Evolutionary conservation across 257 asterid species (phyloP).

Genomic region (Solanum chiquidenum): DNA sequence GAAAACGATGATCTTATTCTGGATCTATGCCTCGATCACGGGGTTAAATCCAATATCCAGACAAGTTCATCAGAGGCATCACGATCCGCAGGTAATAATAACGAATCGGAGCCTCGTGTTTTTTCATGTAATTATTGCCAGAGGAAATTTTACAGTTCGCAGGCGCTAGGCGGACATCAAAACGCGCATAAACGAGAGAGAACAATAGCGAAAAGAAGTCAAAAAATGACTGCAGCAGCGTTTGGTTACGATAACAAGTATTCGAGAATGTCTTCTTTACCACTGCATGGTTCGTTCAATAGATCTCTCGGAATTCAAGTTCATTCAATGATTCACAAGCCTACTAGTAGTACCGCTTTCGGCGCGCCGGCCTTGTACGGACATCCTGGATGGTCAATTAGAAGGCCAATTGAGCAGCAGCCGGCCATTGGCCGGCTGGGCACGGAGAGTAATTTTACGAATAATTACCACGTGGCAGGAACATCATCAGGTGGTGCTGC

Average conservation of each 20-base stretch:
- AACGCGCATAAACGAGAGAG: slow-evolving; percentile 89
- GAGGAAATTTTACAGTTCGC: slow-evolving; percentile 80
- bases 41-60: not conserved
- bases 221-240: not conserved
- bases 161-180: slow-evolving; percentile 94
- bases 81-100: not conserved
- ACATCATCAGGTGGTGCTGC: slow-evolving; percentile 34
- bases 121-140: slow-evolving; percentile 87
- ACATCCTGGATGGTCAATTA: slow-evolving; percentile 26
- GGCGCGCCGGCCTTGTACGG: slow-evolving; percentile 13
- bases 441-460: slow-evolving; percentile 10
- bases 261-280: slow-evolving; percentile 59
- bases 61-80: not conserved
- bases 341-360: slow-evolving; percentile 4
- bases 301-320: slow-evolving; percentile 53
- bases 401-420: slow-evolving; percentile 40
- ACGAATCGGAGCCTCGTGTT: slow-evolving; percentile 30
- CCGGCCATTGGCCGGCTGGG: slow-evolving; percentile 39
- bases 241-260: slow-evolving; percentile 8
- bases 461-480: not conserved
- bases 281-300: slow-evolving; percentile 46
- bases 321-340: slow-evolving; percentile 68
- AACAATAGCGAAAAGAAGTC: slow-evolving; percentile 60
- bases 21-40: slow-evolving; percentile 42
- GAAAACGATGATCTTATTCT: slow-evolving; percentile 17